phyloP scores from a whole-genome alignment of 345 rosid genomes.

The Mallotus nudiflorus region DNA sequence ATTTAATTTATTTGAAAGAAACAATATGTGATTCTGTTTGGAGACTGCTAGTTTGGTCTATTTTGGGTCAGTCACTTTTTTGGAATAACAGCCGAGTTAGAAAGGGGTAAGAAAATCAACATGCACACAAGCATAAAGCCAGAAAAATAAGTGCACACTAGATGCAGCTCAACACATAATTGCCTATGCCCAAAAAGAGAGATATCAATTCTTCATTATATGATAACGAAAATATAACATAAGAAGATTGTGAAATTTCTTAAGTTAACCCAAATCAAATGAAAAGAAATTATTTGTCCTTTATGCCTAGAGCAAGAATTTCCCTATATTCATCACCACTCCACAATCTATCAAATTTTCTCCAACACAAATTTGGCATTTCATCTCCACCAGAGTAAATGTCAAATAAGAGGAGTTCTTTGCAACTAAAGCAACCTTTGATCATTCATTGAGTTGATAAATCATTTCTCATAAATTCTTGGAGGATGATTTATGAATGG shows the following conservation, averaged over 20 bases:
- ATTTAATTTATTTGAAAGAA: not conserved
- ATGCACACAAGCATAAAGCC: not conserved
- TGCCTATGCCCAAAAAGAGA: not conserved
- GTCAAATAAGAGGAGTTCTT: not conserved
- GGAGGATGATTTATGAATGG: too few species aligned
- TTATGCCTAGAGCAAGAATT: not conserved
- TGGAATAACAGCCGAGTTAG: not conserved
- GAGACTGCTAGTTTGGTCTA: not conserved
- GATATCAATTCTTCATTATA: not conserved
- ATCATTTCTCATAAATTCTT: not conserved
- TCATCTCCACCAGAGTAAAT: not conserved
- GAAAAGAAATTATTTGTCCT: not conserved
- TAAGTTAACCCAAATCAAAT: not conserved
- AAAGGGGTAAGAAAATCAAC: not conserved
- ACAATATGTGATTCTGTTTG: not conserved
- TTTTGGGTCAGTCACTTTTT: not conserved
- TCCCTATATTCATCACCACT: not conserved
- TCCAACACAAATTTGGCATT: not conserved
- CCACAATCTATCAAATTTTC: not conserved
- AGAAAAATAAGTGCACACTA: not conserved
- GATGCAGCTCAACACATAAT: not conserved
- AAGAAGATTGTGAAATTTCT: not conserved
- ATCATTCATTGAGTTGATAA: not conserved
- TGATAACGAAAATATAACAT: not conserved
- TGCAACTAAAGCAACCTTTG: not conserved